Percentiles rank a stretch among this genome's conserved stretches.
phyloP scores from a whole-genome alignment of 1,284 basidiomycete species.

The Trichosporon asahii region DNA sequence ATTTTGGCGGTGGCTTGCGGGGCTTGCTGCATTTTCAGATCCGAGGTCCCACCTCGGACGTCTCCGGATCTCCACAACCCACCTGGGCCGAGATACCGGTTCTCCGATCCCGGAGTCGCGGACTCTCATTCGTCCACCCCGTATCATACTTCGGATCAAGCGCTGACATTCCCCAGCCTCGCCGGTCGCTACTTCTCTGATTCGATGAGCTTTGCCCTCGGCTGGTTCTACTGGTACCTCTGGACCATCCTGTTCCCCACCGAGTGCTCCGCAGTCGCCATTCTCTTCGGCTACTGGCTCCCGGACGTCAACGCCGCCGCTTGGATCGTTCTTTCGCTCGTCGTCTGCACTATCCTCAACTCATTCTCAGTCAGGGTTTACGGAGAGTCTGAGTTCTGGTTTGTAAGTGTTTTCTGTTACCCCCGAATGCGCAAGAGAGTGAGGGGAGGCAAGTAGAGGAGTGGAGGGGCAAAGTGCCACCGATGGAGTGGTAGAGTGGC shows the following conservation, averaged over 20 bases:
- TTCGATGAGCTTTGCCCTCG: slow-evolving; percentile 74
- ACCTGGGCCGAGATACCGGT: not conserved
- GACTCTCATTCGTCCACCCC: not conserved
- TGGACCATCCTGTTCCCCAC: slow-evolving; percentile 67
- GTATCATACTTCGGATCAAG: not conserved
- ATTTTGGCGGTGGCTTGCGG: not conserved
- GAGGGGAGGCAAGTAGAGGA: no score
- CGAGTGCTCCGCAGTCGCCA: slow-evolving; percentile 70
- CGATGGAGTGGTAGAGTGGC: no score
- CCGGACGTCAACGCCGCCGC: slow-evolving; percentile 61
- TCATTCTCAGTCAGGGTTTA: slow-evolving; percentile 60
- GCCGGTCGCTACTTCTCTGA: slow-evolving; percentile 58
- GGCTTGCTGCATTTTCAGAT: not conserved
- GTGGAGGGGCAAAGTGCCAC: no score
- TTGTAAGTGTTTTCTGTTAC: not conserved
- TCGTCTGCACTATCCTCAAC: slow-evolving; percentile 59
- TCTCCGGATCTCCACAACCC: not conserved
- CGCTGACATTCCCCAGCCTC: slow-evolving; percentile 53
- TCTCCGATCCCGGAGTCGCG: not conserved
- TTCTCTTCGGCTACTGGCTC: slow-evolving; percentile 73
- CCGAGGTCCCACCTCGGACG: not conserved
- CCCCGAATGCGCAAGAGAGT: no score
- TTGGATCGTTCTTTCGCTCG: slow-evolving; percentile 69
- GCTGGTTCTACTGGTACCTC: slow-evolving; percentile 79
- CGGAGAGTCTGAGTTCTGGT: slow-evolving; percentile 49